A percentile compares a stretch with the other conserved stretches of the same genome.
These are phyloP conservation scores for Tuber aestivum DNA, from an alignment of 495 filamentous ascomycete genomes.

Conservation along the genomic window DNA sequence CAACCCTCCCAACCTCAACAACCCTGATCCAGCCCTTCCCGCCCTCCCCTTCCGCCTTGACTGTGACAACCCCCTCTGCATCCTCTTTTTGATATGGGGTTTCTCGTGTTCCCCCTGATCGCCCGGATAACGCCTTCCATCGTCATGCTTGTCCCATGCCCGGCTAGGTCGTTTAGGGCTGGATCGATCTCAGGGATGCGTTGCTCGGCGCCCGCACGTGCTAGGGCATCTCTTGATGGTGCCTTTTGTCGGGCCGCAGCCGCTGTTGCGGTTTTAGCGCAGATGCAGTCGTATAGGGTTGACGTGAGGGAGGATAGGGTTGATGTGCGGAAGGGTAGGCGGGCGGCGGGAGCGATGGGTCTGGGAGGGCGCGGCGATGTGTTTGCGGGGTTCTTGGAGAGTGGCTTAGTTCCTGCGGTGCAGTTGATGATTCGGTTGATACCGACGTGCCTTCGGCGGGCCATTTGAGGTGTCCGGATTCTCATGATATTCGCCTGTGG, in stretches of 20 bases:
- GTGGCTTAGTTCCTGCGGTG: constrained; percentile 32
- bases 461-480: too few relatives aligned
- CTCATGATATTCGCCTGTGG: constrained; percentile 15
- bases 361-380: constrained; percentile 16
- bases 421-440: too few relatives aligned
- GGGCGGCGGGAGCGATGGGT: constrained; percentile 9
- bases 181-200: constrained; percentile 34
- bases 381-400: constrained; percentile 31
- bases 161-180: constrained; percentile 29
- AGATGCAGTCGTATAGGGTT: constrained; percentile 33
- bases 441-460: too few relatives aligned
- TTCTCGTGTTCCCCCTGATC: constrained; percentile 36
- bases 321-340: too few relatives aligned
- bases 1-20: constrained; percentile 28
- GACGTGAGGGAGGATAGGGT: constrained; percentile 16
- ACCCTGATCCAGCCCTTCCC: constrained; percentile 31
- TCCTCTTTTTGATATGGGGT: constrained; percentile 35
- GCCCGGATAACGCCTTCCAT: constrained; percentile 28
- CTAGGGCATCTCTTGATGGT: constrained; percentile 27
- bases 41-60: constrained; percentile 30
- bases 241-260: constrained; percentile 24
- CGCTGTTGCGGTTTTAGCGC: constrained; percentile 36
- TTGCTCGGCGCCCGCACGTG: constrained; percentile 23
- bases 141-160: constrained; percentile 32
- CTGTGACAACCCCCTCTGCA: constrained; percentile 34